Conservation (phyloP, 169 alveolate species). For the Cryptosporidium muris region DNA sequence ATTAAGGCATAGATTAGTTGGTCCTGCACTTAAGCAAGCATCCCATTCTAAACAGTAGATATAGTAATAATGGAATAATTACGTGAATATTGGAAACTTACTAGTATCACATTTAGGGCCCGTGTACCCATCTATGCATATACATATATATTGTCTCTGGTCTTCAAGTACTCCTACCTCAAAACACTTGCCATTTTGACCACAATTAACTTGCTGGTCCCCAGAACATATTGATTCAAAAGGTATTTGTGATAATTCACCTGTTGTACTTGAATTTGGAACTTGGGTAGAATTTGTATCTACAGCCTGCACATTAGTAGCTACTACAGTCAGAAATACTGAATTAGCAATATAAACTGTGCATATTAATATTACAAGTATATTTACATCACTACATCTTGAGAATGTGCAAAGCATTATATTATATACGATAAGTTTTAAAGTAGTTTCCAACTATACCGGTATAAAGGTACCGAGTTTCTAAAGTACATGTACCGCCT, state of each 20-base stretch:
- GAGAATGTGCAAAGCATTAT: too few species aligned
- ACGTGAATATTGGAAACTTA: neutral
- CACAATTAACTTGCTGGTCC: constrained; percentile 36
- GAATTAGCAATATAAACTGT: too few species aligned
- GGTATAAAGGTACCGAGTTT: too few species aligned
- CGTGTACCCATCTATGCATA: constrained; percentile 43
- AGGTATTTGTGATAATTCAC: constrained; percentile 6
- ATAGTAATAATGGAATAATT: neutral
- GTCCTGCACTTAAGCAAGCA: constrained; percentile 43
- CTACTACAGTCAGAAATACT: too few species aligned
- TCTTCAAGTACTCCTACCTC: constrained; percentile 1
- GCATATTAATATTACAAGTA: too few species aligned
- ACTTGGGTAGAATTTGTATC: too few species aligned
- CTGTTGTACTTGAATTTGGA: too few species aligned
- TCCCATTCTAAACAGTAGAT: constrained; percentile 35
- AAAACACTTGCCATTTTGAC: constrained; percentile 47
- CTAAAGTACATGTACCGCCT: too few species aligned
- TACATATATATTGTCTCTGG: constrained; percentile 29
- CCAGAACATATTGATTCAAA: constrained; percentile 67
- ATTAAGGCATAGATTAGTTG: constrained; percentile 54
- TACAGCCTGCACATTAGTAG: too few species aligned
- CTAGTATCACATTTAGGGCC: constrained; percentile 42
- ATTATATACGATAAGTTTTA: too few species aligned
- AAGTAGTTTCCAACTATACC: too few species aligned
- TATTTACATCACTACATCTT: too few species aligned